Conservation (phyloP, 1,139 yeast genomes). For the Taiozyma sp. region DNA sequence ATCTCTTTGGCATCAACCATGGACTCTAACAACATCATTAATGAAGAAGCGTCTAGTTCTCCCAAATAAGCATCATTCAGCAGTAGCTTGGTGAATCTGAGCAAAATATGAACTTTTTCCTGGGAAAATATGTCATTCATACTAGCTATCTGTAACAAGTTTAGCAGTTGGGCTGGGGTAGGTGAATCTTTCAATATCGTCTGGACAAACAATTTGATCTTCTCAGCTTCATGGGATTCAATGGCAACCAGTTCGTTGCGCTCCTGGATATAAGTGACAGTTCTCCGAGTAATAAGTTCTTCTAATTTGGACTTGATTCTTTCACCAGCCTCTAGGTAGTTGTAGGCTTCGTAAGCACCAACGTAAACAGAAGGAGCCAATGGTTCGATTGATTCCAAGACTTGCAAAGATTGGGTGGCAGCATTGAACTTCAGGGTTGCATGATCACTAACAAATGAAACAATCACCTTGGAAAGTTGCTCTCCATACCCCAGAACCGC, state of each 20-base stretch:
- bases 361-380: slow-evolving; percentile 9
- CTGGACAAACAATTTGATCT: not conserved
- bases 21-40: not conserved
- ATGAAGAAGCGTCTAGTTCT: not conserved
- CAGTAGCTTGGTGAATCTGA: not conserved
- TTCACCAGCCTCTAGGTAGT: not conserved
- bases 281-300: not conserved
- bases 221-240: not conserved
- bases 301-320: not conserved
- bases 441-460: slow-evolving; percentile 6
- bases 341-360: slow-evolving; percentile 3
- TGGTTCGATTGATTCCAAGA: not conserved
- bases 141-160: not conserved
- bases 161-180: not conserved
- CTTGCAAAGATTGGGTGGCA: not conserved
- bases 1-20: not conserved
- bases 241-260: not conserved
- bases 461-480: slow-evolving; percentile 8
- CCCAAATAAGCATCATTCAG: not conserved
- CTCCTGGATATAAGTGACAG: not conserved
- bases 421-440: not conserved
- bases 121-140: not conserved
- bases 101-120: not conserved
- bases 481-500: slow-evolving; percentile 13
- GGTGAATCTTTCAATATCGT: not conserved